Evolutionary conservation across 1,284 basidiomycete genomes (phyloP).

Genomic region (Cryptococcus amylolentus): DNA sequence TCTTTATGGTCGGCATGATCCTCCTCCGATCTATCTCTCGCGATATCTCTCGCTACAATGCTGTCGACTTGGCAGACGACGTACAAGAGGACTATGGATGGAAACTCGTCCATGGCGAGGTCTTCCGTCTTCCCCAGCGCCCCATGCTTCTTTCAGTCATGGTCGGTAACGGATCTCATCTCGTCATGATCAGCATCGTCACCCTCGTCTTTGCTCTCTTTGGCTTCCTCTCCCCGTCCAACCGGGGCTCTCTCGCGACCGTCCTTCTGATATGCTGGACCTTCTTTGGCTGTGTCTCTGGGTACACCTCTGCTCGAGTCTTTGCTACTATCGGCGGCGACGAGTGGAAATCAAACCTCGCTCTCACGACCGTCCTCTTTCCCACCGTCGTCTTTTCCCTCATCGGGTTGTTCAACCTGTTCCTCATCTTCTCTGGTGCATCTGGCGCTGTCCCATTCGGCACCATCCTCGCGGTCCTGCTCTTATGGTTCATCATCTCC

Average conservation of each 20-base stretch:
- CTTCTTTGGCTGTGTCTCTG: conserved; percentile 85
- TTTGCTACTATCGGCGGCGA: conserved; percentile 80
- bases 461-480: conserved; percentile 81
- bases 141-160: conserved; percentile 78
- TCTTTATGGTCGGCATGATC: conserved; percentile 86
- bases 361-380: conserved; percentile 81
- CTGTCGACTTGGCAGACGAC: conserved; percentile 89
- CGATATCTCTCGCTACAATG: conserved; percentile 95
- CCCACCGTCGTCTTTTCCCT: conserved; percentile 78
- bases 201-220: conserved; percentile 94
- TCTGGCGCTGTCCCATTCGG: conserved; percentile 96
- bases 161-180: conserved; percentile 86
- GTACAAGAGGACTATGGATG: conserved; percentile 98
- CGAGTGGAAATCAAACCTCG: conserved; percentile 74
- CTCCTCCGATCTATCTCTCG: conserved; percentile 79
- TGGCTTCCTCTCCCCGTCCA: conserved; percentile 95
- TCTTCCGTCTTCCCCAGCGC: conserved; percentile 79
- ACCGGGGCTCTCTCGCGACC: conserved; percentile 88
- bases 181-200: conserved; percentile 81
- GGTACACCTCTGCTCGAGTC: conserved; percentile 80
- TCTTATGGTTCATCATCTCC: conserved; percentile 95
- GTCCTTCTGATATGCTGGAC: conserved; percentile 97
- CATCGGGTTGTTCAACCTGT: conserved; percentile 81
- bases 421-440: conserved; percentile 77
- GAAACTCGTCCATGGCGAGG: conserved; percentile 89